Base-by-base conservation (phyloP, 2,329 filamentous ascomycete genomes). In the Aspergillus ustus region DNA sequence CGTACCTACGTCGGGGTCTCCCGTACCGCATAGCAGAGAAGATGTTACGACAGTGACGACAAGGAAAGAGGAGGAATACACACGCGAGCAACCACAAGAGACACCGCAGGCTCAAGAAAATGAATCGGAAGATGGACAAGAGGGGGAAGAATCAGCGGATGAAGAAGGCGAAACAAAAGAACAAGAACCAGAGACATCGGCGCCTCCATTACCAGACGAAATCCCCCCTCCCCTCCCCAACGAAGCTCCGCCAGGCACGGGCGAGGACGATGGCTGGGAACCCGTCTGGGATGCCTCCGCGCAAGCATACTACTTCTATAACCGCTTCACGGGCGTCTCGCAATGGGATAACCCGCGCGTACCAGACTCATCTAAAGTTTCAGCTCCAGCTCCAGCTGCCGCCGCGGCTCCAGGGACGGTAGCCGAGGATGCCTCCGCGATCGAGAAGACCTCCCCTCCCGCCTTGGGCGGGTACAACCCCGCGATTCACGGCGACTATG, bases 401-500 rank as follows among this genome's bases (percentile, higher is more conserved):
- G 17, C 55, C 17, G 46, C 55, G 22, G 55, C 55, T 22, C 46
- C 69, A 67, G 65, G 70, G 19, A 70, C 70, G 40, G 70, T 67
- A 34, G 64, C 61, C 63, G 66, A 73, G 73, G 67, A 56, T 31
- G 40, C 52, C 50, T 40, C 34, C 9, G 34, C 34, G 8, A 15
- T 13, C 34, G 15, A 40, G 15, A 40, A 15, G 8, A 40, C 13
- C 11, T 40, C 34, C 15, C 67, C 78, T 58, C 79, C 85, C 22
- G 85, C 84, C 5, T 65, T 71, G 11, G 89, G 89, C 61, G 93
- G 94, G 63, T 99, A 99, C 80, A 97, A 98, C 74, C 95, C 95
- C 1, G 91, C 92, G 25, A 94, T 99, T 50, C 95, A 99, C 75
- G 95, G 95, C 69, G 91, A 93, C 80, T 99, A 97, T 81, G 95